Evolutionary conservation across 2,329 filamentous ascomycete genomes (phyloP).

Genomic region (Dendrostoma leiphaemia): DNA sequence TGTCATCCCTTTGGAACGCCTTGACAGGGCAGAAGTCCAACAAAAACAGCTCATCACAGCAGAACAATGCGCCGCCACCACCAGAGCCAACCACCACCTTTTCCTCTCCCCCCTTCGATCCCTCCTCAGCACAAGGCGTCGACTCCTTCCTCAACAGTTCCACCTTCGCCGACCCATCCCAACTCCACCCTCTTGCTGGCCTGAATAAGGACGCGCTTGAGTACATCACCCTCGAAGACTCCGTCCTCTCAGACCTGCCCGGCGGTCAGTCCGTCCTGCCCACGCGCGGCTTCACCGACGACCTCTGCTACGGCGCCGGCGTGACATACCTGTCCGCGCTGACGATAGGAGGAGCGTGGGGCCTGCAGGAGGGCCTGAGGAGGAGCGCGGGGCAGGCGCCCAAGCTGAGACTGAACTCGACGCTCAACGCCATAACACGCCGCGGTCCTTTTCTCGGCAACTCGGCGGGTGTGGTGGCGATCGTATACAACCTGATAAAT

Average conservation of each 20-base stretch:
- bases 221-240: conserved; percentile 93
- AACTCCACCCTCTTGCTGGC: conserved; percentile 89
- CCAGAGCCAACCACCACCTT: conserved; percentile 50
- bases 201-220: conserved; percentile 91
- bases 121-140: conserved; percentile 73
- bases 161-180: conserved; percentile 78
- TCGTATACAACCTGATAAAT: conserved; percentile 94
- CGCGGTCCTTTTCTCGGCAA: conserved; percentile 95
- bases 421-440: conserved; percentile 90
- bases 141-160: conserved; percentile 80
- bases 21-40: conserved; percentile 57
- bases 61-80: conserved; percentile 41
- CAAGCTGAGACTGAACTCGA: conserved; percentile 88
- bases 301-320: conserved; percentile 96
- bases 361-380: conserved; percentile 82
- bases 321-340: conserved; percentile 90
- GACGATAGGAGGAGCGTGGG: conserved; percentile 85
- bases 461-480: conserved; percentile 90
- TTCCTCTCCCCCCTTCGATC: conserved; percentile 63
- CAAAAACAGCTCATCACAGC: conserved; percentile 35
- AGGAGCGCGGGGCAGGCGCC: conserved; percentile 76
- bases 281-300: conserved; percentile 95
- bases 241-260: conserved; percentile 79
- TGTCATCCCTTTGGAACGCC: conserved; percentile 61
- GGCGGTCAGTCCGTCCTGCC: conserved; percentile 85